phyloP scores from a whole-genome alignment of 345 rosid genomes.

The Eucalyptus fibrosa region DNA sequence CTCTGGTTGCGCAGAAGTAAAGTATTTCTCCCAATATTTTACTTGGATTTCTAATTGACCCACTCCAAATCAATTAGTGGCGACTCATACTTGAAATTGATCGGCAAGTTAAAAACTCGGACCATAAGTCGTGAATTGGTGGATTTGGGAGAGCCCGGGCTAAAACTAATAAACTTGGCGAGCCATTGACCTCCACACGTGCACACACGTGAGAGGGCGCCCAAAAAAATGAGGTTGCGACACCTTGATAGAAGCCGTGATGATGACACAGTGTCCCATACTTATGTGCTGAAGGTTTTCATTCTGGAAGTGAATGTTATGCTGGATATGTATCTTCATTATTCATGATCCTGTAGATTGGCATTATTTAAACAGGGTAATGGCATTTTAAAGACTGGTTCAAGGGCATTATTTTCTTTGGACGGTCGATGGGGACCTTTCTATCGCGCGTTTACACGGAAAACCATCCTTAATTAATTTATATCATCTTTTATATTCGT shows the following conservation, averaged over 20 bases:
- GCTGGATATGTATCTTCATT: not conserved
- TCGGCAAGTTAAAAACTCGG: too few relatives aligned
- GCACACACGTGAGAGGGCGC: too few relatives aligned
- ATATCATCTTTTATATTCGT: not conserved
- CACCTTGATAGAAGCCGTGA: too few relatives aligned
- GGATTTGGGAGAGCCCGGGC: fast-evolving
- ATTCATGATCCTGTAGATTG: not conserved
- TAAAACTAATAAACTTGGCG: too few relatives aligned
- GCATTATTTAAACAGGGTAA: not conserved
- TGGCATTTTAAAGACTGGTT: not conserved
- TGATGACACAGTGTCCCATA: not conserved
- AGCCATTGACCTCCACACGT: too few relatives aligned
- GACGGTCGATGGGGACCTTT: not conserved
- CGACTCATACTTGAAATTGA: too few relatives aligned
- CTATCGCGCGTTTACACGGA: not conserved
- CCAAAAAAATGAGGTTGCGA: too few relatives aligned
- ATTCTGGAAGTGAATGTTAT: not conserved
- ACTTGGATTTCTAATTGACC: too few relatives aligned
- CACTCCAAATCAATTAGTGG: too few relatives aligned
- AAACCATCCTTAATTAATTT: not conserved
- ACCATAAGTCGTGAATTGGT: too few relatives aligned
- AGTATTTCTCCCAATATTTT: too few relatives aligned
- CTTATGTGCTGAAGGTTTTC: not conserved
- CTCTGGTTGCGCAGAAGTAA: too few relatives aligned
- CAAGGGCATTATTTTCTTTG: not conserved